phyloP scores from a whole-genome alignment of 2,329 filamentous ascomycete species.

The Fusarium transvaalense region DNA sequence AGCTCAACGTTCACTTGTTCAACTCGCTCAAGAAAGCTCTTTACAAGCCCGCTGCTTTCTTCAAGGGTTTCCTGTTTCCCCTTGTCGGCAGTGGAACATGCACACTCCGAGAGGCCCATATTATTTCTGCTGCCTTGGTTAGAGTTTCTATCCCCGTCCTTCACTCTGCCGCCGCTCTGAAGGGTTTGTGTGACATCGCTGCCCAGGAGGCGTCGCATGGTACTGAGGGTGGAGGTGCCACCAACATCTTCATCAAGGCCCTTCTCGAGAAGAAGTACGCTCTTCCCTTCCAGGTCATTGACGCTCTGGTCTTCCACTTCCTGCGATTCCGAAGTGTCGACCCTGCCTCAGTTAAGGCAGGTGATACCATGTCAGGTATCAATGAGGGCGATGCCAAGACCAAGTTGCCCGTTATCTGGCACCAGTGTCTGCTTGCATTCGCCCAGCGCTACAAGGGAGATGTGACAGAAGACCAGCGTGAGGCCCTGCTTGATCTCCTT shows the following conservation, averaged over 20 bases:
- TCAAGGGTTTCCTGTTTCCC: conserved; percentile 95
- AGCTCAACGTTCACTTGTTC: conserved; percentile 95
- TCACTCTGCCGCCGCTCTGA: conserved; percentile 91
- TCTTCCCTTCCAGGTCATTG: conserved; percentile 92
- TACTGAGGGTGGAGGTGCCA: conserved; percentile 88
- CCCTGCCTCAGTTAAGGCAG: conserved; percentile 64
- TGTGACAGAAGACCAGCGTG: conserved; percentile 93
- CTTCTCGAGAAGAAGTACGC: conserved; percentile 98
- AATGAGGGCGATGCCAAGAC: conserved; percentile 63
- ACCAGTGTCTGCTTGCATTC: conserved; percentile 92
- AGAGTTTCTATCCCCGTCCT: conserved; percentile 90
- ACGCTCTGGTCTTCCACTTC: conserved; percentile 96
- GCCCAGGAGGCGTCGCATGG: conserved; percentile 87
- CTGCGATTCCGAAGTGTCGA: conserved; percentile 84
- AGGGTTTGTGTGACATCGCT: conserved; percentile 93
- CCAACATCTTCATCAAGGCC: conserved; percentile 94
- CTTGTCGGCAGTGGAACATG: conserved; percentile 88
- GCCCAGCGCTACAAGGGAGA: conserved; percentile 95
- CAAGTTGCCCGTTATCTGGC: conserved; percentile 93
- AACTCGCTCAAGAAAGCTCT: conserved; percentile 90
- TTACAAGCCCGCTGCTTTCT: conserved; percentile 95
- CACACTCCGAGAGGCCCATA: conserved; percentile 90
- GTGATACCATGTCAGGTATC: conserved; percentile 66
- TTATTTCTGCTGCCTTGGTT: conserved; percentile 87
- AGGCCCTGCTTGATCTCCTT: conserved; percentile 89